Evolutionary conservation across 2,329 filamentous ascomycete species (phyloP), one percentile per base, ranked within the genome.

Genomic region (Pezicula carpinea): DNA sequence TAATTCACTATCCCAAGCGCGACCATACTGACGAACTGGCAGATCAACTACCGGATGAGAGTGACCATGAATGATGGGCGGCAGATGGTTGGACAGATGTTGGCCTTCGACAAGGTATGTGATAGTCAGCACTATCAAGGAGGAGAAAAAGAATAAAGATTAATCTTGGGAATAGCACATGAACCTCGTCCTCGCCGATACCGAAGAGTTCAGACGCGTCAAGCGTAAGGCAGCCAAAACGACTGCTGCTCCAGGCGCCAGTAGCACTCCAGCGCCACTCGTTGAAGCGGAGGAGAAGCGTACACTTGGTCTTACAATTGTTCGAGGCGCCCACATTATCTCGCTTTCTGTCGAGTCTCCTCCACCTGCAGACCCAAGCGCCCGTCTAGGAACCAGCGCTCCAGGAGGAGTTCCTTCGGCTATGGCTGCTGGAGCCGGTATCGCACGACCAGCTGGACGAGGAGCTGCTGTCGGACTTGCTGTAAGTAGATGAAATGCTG

Each of bases 1-100:
- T 45, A 8, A 35, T 17, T n/a, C 22, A 6, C 7, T 11, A 3
- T 11, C n/a, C 13, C 38, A 23, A 14, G 21, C 14, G 8, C 8
- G 22, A 40, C 18, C 38, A 22, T 43, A 50, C 53, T 61, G 51
- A 62, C 38, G 32, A 29, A 36, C 39, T 29, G 55, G 35, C 65
- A 97, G 93, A 95, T 99, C 79, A 97, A 99, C 76, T 97, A 95
- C 78, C 89, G 92, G 71, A 97, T 99, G 91, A 86, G 92, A 66
- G 86, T 96, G 56, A 97, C 91, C 47, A 79, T 99, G 68, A 89
- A 89, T 65, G 93, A 99, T 73, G 89, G 89, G 56, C 85, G 93
- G 64, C 89, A 96, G 69, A 95, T 99, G 84, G 91, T 90, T 34
- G 93, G 91, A 53, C 90, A 97, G 70, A 96, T 99, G 89, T 81